Base-by-base conservation (phyloP, 2,329 filamentous ascomycete genomes). In the Fusarium piperis region DNA sequence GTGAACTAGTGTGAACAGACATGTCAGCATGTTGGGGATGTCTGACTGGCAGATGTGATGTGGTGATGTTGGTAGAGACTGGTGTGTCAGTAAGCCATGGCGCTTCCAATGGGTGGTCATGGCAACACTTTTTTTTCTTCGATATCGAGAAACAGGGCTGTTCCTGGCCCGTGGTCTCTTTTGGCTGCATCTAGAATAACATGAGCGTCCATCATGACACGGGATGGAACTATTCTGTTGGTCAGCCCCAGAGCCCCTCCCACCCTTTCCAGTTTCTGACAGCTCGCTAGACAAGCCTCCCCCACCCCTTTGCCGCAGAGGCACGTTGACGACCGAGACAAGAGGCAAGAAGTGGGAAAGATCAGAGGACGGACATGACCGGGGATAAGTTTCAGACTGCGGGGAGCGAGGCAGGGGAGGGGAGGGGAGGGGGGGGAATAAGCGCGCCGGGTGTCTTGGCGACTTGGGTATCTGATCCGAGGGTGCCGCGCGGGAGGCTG, bases 271-370 rank as follows among this genome's bases (percentile, higher is more conserved):
- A 32, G 36, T 28, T 48, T 62, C 61, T 73, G 70, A 72, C 72
- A 73, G 71, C 70, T 73, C 65, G 70, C 65, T 59, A 68, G 46
- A 61, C 61, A 20, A 55, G 57, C 26, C 26, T 33, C 48, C 56
- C 57, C 51, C 59, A 56, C 59, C 51, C 32, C 56, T 62, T 46
- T 52, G 26, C 26, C 46, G 59, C 48, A 39, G 33, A 36, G 52
- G 36, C 23, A 55, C n/a, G 20, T 55, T 52, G n/a, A 36, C 38
- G 35, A 23, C 59, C 58, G 70, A 68, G 67, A 67, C 65, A 64
- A 61, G 64, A 74, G 53, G 64, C n/a, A 64, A 68, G 59, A 61
- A 46, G 48, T 26, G 59, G 62, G 30, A 58, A 63, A 59, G 33
- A 56, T 53, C 44, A 61, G 60, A 44, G 44, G 36, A 52, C 55